Evolutionary conservation across 176 grass and related monocot species (phyloP).

Genomic region (Carex pumila): DNA sequence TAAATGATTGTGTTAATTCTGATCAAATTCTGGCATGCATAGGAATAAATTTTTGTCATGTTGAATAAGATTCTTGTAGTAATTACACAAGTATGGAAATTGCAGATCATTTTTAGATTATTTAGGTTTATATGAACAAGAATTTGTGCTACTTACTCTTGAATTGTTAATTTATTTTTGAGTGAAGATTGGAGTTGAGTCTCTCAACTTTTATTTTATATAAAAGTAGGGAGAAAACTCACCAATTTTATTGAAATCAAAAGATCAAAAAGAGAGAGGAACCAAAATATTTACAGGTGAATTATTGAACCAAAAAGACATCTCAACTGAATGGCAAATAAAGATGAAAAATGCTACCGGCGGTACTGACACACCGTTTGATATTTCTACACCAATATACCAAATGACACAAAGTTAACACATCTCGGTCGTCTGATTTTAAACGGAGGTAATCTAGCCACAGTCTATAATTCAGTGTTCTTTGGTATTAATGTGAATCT

Average conservation of each 20-base stretch:
- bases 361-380: neutral
- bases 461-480: too few species aligned
- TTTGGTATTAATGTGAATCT: too few species aligned
- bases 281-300: neutral
- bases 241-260: too few species aligned
- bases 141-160: neutral
- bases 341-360: neutral
- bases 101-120: neutral
- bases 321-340: neutral
- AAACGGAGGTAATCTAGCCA: too few species aligned
- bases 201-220: too few species aligned
- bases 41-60: neutral
- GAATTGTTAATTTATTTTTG: neutral
- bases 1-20: neutral
- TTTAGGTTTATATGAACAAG: neutral
- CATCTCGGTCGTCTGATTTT: too few species aligned
- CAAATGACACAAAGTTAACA: neutral
- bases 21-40: neutral
- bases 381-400: neutral
- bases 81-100: neutral
- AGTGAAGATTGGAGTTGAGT: too few species aligned
- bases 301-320: neutral
- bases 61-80: neutral
- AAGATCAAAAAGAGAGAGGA: too few species aligned
- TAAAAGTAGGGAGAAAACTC: too few species aligned